Conservation (phyloP, 1,284 basidiomycete genomes). For the Grifola frondosa region DNA sequence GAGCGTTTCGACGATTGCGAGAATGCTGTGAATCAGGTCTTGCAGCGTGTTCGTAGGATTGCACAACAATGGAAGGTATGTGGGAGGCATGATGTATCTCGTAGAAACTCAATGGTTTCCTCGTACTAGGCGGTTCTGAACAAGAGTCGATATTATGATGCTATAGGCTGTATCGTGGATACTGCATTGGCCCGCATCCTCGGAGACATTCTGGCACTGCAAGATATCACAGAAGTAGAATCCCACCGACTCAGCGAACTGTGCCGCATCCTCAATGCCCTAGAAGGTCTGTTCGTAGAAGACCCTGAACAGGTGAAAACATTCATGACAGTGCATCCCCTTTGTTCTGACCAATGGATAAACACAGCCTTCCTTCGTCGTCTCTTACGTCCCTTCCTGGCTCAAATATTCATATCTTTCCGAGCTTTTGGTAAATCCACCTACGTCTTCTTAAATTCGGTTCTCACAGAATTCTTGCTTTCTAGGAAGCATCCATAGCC, state of each 20-base stretch:
- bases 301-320: constrained; percentile 52
- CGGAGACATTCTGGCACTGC: constrained; percentile 73
- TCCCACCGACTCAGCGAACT: constrained; percentile 83
- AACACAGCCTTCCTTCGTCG: constrained; percentile 63
- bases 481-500: constrained; percentile 86
- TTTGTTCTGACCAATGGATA: constrained; percentile 2
- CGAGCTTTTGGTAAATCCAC: constrained; percentile 74
- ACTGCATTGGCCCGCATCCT: constrained; percentile 70
- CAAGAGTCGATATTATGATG: constrained; percentile 64
- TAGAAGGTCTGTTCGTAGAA: constrained; percentile 82
- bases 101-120: constrained; percentile 1
- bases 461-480: constrained; percentile 7
- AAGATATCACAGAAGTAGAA: constrained; percentile 91
- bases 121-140: constrained; percentile 51
- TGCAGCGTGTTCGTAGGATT: constrained; percentile 66
- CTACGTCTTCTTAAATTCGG: constrained; percentile 3
- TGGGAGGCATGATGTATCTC: constrained; percentile 1
- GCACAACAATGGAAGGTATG: constrained; percentile 75
- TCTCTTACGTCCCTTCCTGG: constrained; percentile 86
- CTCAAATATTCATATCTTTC: constrained; percentile 92
- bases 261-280: constrained; percentile 73
- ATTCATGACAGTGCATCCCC: neutral
- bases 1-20: constrained; percentile 80
- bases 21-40: constrained; percentile 62
- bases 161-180: constrained; percentile 78